phyloP scores from a whole-genome alignment of 2,329 filamentous ascomycete genomes.

The Paramyrothecium roridum region DNA sequence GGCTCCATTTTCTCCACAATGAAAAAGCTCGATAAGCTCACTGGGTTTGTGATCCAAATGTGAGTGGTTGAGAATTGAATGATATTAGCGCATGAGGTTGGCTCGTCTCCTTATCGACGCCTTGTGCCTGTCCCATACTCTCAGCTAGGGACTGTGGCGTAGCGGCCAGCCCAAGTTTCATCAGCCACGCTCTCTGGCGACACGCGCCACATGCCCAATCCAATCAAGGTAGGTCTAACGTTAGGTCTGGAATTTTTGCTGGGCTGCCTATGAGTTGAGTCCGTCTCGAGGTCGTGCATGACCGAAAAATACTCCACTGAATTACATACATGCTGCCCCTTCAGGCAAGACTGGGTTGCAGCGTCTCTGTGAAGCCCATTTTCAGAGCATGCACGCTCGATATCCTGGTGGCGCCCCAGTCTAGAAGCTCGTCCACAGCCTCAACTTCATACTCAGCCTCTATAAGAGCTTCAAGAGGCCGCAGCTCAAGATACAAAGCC shows the following conservation, averaged over 20 bases:
- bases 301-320: neutral
- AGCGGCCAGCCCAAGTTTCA: neutral
- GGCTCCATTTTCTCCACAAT: constrained; percentile 35
- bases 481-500: constrained; percentile 7
- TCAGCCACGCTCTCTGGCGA: neutral
- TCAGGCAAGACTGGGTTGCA: constrained; percentile 18
- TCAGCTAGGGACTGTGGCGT: neutral
- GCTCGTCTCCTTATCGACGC: neutral
- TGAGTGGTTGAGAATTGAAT: neutral
- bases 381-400: constrained; percentile 6
- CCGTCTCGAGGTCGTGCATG: neutral
- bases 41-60: too few relatives aligned
- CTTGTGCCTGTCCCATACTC: too few relatives aligned
- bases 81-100: neutral
- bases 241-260: neutral
- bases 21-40: neutral
- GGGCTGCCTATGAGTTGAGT: neutral
- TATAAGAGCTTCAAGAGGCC: constrained; percentile 16
- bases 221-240: neutral
- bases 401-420: neutral
- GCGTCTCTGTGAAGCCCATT: constrained; percentile 16
- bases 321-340: constrained; percentile 26
- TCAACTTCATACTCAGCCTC: constrained; percentile 3
- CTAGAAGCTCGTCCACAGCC: constrained; percentile 6
- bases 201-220: too few relatives aligned